These are phyloP conservation scores for Penicillium longicatenatum DNA, from an alignment of 495 filamentous ascomycete species.

Conservation along the genomic window DNA sequence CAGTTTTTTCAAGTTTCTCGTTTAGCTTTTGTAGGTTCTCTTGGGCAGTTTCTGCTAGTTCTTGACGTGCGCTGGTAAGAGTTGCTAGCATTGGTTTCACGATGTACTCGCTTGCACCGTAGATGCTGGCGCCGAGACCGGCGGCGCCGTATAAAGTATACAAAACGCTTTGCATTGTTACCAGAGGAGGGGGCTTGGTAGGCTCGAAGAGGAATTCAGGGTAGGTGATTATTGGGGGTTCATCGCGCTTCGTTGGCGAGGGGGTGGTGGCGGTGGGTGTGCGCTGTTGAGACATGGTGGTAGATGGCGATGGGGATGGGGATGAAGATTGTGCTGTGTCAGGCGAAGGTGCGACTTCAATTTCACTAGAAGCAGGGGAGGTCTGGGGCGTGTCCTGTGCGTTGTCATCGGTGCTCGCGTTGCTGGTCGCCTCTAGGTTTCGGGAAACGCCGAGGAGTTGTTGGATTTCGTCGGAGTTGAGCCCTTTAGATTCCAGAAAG, in stretches of 20 bases:
- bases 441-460: constrained; percentile 57
- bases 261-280: constrained; percentile 12
- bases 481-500: constrained; percentile 80
- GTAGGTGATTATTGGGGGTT: constrained; percentile 93
- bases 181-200: constrained; percentile 70
- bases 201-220: constrained; percentile 82
- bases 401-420: constrained; percentile 23
- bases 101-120: constrained; percentile 79
- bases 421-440: constrained; percentile 37
- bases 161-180: constrained; percentile 73
- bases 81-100: constrained; percentile 79
- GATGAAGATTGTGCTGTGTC: constrained; percentile 12
- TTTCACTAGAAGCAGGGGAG: constrained; percentile 19
- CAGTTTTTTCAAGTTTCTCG: constrained; percentile 67
- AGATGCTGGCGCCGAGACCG: constrained; percentile 69
- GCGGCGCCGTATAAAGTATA: constrained; percentile 77
- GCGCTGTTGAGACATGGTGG: constrained; percentile 22
- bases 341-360: constrained; percentile 15
- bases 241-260: constrained; percentile 46
- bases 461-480: constrained; percentile 67
- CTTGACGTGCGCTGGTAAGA: constrained; percentile 76
- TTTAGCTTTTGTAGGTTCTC: constrained; percentile 70
- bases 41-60: constrained; percentile 68
- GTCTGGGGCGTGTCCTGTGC: constrained; percentile 15
- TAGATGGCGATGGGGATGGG: constrained; percentile 10